These are phyloP conservation scores for Phoma sp. DNA, from an alignment of 2,329 filamentous ascomycete species.

Conservation along the genomic window DNA sequence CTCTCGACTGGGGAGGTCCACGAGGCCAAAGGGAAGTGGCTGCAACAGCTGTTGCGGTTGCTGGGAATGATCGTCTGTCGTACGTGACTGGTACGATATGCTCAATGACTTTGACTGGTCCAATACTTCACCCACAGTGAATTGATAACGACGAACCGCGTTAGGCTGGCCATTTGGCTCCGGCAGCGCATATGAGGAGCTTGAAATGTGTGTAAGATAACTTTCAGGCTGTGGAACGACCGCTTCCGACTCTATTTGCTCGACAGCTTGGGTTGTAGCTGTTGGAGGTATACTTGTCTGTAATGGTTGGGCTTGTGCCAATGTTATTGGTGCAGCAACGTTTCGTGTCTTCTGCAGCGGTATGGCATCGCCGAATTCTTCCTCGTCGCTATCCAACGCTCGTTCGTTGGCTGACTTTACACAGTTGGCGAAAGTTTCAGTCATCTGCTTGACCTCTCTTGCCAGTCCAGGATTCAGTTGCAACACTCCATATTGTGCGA, in stretches of 20 bases:
- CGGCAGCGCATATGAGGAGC: constrained; percentile 10
- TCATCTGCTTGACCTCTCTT: constrained; percentile 63
- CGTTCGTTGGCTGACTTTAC: constrained; percentile 55
- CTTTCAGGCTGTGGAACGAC: constrained; percentile 17
- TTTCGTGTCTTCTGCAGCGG: constrained; percentile 2
- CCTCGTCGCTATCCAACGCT: constrained; percentile 37
- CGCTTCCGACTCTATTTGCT: constrained; percentile 2
- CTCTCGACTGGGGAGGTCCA: constrained; percentile 34
- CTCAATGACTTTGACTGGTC: constrained; percentile 29
- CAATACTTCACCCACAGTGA: constrained; percentile 26
- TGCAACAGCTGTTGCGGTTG: constrained; percentile 10
- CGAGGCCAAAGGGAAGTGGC: constrained; percentile 41
- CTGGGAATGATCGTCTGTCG: neutral
- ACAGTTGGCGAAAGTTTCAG: constrained; percentile 65
- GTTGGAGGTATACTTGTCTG: neutral
- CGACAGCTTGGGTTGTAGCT: neutral
- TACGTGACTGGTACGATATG: neutral
- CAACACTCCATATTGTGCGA: constrained; percentile 65
- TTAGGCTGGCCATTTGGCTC: constrained; percentile 8
- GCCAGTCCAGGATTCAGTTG: constrained; percentile 65
- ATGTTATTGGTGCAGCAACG: neutral
- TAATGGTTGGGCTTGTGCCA: neutral
- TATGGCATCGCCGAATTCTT: constrained; percentile 44
- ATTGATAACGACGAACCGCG: constrained; percentile 24
- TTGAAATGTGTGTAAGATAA: constrained; percentile 22